phyloP scores from a whole-genome alignment of 306 rosid genomes.

The Hippophae rhamnoides region DNA sequence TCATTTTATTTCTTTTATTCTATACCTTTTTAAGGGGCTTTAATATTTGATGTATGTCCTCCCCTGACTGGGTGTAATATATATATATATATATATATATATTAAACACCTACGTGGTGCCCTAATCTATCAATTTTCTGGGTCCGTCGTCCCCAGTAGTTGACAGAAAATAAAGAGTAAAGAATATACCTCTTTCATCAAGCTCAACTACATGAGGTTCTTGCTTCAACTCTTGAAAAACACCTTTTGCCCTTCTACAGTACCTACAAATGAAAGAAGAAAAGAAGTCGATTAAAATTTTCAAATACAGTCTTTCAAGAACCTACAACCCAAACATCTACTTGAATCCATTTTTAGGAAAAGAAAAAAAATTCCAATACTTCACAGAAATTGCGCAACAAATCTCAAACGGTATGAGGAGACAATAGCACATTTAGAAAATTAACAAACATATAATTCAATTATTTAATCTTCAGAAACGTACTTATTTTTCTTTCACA shows the following conservation, averaged over 20 bases:
- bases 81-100: no score
- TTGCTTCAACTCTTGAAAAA: conserved; percentile 70
- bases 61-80: no score
- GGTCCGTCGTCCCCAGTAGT: no score
- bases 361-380: no score
- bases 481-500: not conserved
- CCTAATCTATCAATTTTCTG: no score
- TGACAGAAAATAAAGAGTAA: not conserved
- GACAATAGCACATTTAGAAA: not conserved
- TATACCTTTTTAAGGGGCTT: no score
- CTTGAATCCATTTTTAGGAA: not conserved
- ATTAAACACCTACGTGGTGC: no score
- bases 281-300: not conserved
- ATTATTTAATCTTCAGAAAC: not conserved
- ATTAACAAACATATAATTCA: not conserved
- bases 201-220: conserved; percentile 78
- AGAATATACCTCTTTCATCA: conserved; percentile 65
- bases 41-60: no score
- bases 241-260: conserved; percentile 74
- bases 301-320: not conserved
- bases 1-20: no score
- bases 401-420: not conserved
- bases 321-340: not conserved
- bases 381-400: no score
- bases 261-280: conserved; percentile 39